phyloP scores from a whole-genome alignment of 2,329 filamentous ascomycete genomes.

The Hypoxylon sp. region DNA sequence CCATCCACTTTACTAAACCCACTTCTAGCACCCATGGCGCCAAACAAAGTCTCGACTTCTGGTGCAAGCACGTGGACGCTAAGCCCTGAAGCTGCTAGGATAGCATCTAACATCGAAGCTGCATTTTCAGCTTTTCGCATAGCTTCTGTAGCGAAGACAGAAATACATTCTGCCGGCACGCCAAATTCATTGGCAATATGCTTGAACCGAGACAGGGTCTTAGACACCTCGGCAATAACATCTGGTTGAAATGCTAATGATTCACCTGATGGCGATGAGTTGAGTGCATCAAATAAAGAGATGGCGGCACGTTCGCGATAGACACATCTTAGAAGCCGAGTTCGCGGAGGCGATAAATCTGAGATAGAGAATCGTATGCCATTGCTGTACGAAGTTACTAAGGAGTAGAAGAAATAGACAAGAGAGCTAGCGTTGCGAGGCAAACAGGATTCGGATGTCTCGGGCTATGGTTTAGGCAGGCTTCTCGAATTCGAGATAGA shows the following conservation, averaged over 20 bases:
- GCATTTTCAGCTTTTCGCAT: constrained; percentile 86
- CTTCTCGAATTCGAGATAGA: constrained; percentile 27
- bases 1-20: constrained; percentile 78
- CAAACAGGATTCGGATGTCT: constrained; percentile 9
- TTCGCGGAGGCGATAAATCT: constrained; percentile 77
- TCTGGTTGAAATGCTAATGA: constrained; percentile 63
- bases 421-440: not conserved
- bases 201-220: constrained; percentile 78
- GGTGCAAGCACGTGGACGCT: constrained; percentile 81
- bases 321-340: constrained; percentile 81
- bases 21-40: constrained; percentile 86
- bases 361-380: constrained; percentile 94
- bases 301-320: constrained; percentile 85
- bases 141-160: constrained; percentile 89
- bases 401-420: constrained; percentile 16
- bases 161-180: constrained; percentile 76
- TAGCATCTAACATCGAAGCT: constrained; percentile 74
- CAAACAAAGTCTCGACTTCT: constrained; percentile 85
- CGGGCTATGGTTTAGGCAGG: constrained; percentile 6
- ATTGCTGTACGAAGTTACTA: constrained; percentile 71
- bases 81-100: constrained; percentile 75
- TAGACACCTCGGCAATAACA: constrained; percentile 76
- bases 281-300: constrained; percentile 88
- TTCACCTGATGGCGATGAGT: constrained; percentile 59
- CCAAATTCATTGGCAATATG: constrained; percentile 77